Conservation (phyloP, 192 early-diverging fungal genomes). For the Physocladia obscura region DNA sequence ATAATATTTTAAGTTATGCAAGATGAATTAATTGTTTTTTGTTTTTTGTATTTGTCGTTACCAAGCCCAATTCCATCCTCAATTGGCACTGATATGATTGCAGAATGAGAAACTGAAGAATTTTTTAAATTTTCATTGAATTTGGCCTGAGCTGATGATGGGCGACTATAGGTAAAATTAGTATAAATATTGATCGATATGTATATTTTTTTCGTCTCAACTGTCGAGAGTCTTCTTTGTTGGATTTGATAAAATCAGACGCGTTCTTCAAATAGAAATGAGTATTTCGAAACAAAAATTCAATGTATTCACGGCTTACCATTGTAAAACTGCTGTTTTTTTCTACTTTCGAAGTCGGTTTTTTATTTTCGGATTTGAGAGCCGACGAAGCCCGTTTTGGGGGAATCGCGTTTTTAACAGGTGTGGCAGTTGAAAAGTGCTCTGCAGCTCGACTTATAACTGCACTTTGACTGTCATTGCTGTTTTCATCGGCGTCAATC, state of each 20-base stretch:
- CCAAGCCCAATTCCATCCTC: slow-evolving; percentile 26
- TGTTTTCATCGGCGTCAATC: background rate
- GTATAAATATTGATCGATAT: no score
- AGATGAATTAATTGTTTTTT: no score
- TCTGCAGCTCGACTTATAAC: slow-evolving; percentile 35
- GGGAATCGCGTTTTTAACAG: background rate
- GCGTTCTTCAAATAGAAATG: no score
- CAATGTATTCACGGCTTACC: slow-evolving; percentile 1
- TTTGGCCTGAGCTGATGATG: slow-evolving; percentile 1
- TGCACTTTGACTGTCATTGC: no score
- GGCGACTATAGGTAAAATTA: slow-evolving; percentile 2
- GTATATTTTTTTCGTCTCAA: no score
- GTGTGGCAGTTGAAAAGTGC: background rate
- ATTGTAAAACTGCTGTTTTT: background rate
- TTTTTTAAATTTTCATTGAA: background rate
- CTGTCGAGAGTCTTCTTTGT: no score
- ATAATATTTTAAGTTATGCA: no score
- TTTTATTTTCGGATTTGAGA: background rate
- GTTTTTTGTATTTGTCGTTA: no score
- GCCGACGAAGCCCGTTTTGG: background rate
- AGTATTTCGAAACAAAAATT: background rate
- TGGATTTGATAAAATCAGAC: no score
- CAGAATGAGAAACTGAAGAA: background rate
- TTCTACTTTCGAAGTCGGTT: background rate
- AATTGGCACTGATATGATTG: slow-evolving; percentile 1